These are phyloP conservation scores for Colletotrichum sidae DNA, from an alignment of 2,329 filamentous ascomycete genomes.

Conservation along the genomic window DNA sequence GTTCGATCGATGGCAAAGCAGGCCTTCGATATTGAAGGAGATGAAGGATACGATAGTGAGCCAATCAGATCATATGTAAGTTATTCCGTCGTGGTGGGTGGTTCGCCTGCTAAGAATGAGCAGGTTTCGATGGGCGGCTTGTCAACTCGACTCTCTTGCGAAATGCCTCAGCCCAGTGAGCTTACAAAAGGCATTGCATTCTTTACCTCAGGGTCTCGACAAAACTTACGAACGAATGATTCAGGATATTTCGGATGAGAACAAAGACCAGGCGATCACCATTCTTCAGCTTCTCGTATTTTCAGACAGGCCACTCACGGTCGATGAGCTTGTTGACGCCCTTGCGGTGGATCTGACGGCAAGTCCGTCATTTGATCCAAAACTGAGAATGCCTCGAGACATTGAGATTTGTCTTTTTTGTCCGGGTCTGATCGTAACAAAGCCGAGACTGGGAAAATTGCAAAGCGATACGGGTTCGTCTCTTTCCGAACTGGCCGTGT, in stretches of 20 bases:
- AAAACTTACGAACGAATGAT: not conserved
- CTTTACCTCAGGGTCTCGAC: not conserved
- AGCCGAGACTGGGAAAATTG: not conserved
- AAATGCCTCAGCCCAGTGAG: not conserved
- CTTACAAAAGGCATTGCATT: not conserved
- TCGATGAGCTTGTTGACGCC: constrained; percentile 2
- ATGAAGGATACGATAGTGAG: not conserved
- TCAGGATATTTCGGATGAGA: not conserved
- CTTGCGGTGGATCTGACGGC: not conserved
- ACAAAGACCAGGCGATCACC: not conserved
- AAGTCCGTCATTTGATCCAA: not conserved
- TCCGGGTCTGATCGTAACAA: not conserved
- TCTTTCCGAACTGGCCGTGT: too few relatives aligned
- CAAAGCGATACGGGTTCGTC: too few relatives aligned
- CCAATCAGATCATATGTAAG: not conserved
- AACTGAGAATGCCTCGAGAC: not conserved
- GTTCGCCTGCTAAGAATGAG: not conserved
- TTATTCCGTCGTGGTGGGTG: not conserved
- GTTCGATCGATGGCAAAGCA: not conserved
- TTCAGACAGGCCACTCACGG: not conserved
- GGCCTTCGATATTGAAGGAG: not conserved
- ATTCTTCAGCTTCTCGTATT: not conserved
- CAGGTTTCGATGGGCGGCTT: constrained; percentile 3
- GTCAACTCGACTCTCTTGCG: not conserved
- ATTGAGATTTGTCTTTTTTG: not conserved